Percentiles rank a stretch among this genome's conserved stretches.
phyloP scores from a whole-genome alignment of 495 filamentous ascomycete genomes.

The Pseudevernia furfuracea region DNA sequence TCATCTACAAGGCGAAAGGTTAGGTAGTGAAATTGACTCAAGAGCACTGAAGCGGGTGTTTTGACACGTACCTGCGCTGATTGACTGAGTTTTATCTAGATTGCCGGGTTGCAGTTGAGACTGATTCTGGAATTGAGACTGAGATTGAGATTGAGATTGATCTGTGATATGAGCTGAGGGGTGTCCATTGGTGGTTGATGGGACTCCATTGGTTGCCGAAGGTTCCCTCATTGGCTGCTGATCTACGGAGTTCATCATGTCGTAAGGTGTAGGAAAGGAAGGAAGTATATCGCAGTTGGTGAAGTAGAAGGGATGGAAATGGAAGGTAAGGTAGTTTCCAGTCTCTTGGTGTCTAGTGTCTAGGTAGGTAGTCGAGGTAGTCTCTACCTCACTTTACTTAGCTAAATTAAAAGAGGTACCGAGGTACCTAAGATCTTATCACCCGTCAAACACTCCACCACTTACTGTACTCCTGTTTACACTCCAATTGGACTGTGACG shows the following conservation, averaged over 20 bases:
- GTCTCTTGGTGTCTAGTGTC: too few species aligned
- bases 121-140: slow-evolving; percentile 11
- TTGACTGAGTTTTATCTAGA: slow-evolving; percentile 31
- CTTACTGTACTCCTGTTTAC: too few species aligned
- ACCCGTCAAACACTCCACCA: too few species aligned
- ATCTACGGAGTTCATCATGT: slow-evolving; percentile 1
- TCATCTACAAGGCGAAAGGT: slow-evolving; percentile 55
- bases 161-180: slow-evolving; percentile 3
- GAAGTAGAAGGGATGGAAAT: neutral
- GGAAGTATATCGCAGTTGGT: neutral
- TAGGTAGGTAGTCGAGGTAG: too few species aligned
- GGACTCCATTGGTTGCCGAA: slow-evolving; percentile 10
- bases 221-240: slow-evolving; percentile 9
- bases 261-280: neutral
- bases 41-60: neutral
- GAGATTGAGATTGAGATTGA: slow-evolving; percentile 1
- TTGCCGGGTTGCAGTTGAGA: slow-evolving; percentile 24
- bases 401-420: too few species aligned
- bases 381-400: too few species aligned
- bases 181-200: slow-evolving; percentile 10
- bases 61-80: slow-evolving; percentile 43
- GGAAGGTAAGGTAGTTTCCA: neutral
- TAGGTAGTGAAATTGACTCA: neutral
- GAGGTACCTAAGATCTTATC: too few species aligned
- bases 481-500: neutral